These are phyloP conservation scores for Curvularia eragrostidis DNA, from an alignment of 2,329 filamentous ascomycete genomes.

Conservation along the genomic window DNA sequence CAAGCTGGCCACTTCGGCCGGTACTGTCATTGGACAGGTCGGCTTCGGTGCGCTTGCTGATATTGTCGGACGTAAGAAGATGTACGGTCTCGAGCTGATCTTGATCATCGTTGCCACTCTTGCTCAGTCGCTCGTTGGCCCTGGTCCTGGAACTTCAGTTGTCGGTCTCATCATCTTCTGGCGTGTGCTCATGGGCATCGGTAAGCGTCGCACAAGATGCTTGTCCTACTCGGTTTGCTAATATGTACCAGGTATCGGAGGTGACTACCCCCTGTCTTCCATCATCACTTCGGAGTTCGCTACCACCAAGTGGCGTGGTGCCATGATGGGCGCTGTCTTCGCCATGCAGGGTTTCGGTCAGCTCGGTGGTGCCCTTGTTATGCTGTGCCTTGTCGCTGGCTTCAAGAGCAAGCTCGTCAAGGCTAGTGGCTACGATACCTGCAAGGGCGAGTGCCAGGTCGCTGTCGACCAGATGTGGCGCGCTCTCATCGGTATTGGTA, in stretches of 20 bases:
- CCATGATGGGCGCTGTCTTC: conserved; percentile 55
- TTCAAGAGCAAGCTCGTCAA: conserved; percentile 40
- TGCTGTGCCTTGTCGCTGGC: conserved; percentile 41
- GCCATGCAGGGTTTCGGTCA: conserved; percentile 54
- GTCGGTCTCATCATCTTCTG: conserved; percentile 51
- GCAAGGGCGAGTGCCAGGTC: conserved; percentile 40
- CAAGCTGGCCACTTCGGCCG: conserved; percentile 83
- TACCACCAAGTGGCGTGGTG: conserved; percentile 51
- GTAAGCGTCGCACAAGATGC: conserved; percentile 50
- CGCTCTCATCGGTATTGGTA: conserved; percentile 51
- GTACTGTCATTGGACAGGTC: conserved; percentile 83
- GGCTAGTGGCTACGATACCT: conserved; percentile 30
- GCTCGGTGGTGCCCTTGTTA: conserved; percentile 47
- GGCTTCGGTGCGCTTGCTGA: conserved; percentile 71
- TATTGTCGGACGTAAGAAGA: conserved; percentile 77
- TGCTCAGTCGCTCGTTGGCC: conserved; percentile 45
- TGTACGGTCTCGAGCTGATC: conserved; percentile 70
- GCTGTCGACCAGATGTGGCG: conserved; percentile 53
- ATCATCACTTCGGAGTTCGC: conserved; percentile 73
- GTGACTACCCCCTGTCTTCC: conserved; percentile 81
- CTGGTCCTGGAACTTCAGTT: conserved; percentile 46
- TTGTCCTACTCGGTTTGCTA: conserved; percentile 1
- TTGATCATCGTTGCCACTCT: conserved; percentile 51
- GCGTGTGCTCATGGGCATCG: conserved; percentile 52
- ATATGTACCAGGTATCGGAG: conserved; percentile 56